phyloP scores from a whole-genome alignment of 2,329 filamentous ascomycete genomes.

The Catunica adiposa region DNA sequence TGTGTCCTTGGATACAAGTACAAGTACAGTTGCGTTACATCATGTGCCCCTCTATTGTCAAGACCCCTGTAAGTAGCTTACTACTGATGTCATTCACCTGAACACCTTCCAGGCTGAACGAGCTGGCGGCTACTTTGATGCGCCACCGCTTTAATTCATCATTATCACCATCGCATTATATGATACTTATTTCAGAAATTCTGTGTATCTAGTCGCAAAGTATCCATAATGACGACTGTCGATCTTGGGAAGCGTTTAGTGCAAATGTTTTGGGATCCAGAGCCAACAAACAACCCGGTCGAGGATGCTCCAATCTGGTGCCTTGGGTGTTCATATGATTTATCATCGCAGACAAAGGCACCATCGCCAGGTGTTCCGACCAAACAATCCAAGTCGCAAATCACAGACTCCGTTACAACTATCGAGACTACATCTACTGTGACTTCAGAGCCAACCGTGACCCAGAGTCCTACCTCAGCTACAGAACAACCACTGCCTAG shows the following conservation, averaged over 20 bases:
- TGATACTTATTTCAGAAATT: not conserved
- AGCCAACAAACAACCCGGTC: slow-evolving; percentile 61
- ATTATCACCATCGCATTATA: not conserved
- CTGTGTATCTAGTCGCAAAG: not conserved
- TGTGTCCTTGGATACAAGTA: not conserved
- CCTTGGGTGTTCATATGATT: slow-evolving; percentile 40
- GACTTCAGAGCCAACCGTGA: not conserved
- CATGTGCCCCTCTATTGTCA: not conserved
- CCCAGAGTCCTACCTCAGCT: not conserved
- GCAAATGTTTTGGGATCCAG: slow-evolving; percentile 83
- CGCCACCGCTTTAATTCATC: not conserved
- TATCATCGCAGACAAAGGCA: slow-evolving; percentile 17
- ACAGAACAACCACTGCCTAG: not conserved
- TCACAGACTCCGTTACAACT: not conserved
- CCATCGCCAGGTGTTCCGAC: not conserved
- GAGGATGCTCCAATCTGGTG: slow-evolving; percentile 68
- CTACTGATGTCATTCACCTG: slow-evolving; percentile 10
- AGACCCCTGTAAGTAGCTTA: not conserved
- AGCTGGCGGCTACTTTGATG: not conserved
- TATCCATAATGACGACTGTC: slow-evolving; percentile 32
- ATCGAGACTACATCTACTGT: not conserved
- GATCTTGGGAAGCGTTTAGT: slow-evolving; percentile 72
- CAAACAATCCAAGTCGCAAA: not conserved
- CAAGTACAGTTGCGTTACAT: not conserved
- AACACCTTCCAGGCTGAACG: not conserved